A percentile compares a stretch with the other conserved stretches of the same genome.
These are phyloP conservation scores for Scheffersomyces amazonensis DNA, from an alignment of 805 yeast species.

Conservation along the genomic window DNA sequence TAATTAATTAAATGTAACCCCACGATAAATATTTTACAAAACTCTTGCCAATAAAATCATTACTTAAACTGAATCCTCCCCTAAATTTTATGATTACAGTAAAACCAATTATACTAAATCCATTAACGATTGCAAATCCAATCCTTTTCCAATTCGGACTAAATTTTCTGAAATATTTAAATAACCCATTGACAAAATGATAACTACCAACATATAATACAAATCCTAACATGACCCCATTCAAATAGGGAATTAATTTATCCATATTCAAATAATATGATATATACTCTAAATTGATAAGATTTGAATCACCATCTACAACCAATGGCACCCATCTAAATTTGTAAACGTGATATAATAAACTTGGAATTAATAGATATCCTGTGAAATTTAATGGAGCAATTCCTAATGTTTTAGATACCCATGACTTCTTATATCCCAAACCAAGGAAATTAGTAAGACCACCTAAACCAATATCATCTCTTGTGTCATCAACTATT, in stretches of 20 bases:
- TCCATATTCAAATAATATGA: conserved; percentile 26
- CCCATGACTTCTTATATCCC: conserved; percentile 48
- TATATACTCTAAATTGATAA: conserved; percentile 51
- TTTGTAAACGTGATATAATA: conserved; percentile 45
- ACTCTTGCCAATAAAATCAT: conserved; percentile 26
- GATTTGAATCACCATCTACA: conserved; percentile 64
- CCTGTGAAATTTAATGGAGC: conserved; percentile 62
- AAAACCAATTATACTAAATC: conserved; percentile 32
- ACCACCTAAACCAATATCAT: conserved; percentile 61
- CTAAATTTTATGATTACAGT: conserved; percentile 29
- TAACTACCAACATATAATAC: conserved; percentile 43
- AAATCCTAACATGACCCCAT: conserved; percentile 5
- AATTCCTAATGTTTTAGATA: conserved; percentile 40
- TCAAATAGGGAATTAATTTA: conserved; percentile 2
- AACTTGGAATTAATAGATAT: conserved; percentile 44
- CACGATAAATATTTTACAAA: conserved; percentile 23
- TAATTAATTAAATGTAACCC: background rate
- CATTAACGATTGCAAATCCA: conserved; percentile 42
- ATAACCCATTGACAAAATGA: conserved; percentile 54
- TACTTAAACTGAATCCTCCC: conserved; percentile 2
- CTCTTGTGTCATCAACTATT: conserved; percentile 33
- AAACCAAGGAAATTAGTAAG: conserved; percentile 52
- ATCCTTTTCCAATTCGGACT: conserved; percentile 37
- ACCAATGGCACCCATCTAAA: conserved; percentile 49
- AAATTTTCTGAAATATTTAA: conserved; percentile 43